Evolutionary conservation across 768 basidiomycete genomes (phyloP), one percentile per base, ranked within the genome.

Genomic region (Termitomyces heimii): DNA sequence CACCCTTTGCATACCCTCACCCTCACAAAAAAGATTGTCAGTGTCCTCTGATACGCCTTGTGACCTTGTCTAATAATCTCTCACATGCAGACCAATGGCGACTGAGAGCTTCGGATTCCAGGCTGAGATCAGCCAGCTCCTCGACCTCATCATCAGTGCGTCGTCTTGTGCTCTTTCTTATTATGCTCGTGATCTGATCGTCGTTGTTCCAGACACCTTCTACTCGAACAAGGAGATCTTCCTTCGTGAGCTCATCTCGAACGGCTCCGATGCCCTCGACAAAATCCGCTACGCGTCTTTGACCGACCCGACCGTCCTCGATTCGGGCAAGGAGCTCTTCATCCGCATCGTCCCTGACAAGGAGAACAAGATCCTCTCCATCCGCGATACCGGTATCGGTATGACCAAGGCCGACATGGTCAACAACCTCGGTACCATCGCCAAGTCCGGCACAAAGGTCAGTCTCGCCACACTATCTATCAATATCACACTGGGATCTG

Each of bases 171-270:
- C 53, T 22, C 12, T 28, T 7, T 45, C 28, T 59, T 18, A 24
- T 12, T 32, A n/a, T 39, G 32, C 28, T 18, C 46, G 43, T 34
- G 50, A 57, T 56, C 54, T 63, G 51, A 66, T 37, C 22, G 49
- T 49, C 34, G 7, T 53, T 12, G 5, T 53, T 10, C n/a, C 63
- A 92, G 91, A 98, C 82, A 98, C 96, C 62, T 98, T 98, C 87
- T 99, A 98, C 86, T 97, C 94, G 61, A 98, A 99, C 88, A 99
- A 99, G 83, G 96, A 98, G 79, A 98, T 99, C 75, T 98, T 98
- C 86, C 88, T 99, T 66, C 92, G 97, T 72, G 97, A 98, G 77
- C 62, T 98, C 65, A 98, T 96, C 76, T 98, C 96, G 63, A 98
- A 98, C 79, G 78, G 80, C 63, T 98, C 97, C 59, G 97, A 98